A percentile compares a stretch with the other conserved stretches of the same genome.
Conservation (phyloP, 139 green algal species). For the Dunaliella primolecta region DNA sequence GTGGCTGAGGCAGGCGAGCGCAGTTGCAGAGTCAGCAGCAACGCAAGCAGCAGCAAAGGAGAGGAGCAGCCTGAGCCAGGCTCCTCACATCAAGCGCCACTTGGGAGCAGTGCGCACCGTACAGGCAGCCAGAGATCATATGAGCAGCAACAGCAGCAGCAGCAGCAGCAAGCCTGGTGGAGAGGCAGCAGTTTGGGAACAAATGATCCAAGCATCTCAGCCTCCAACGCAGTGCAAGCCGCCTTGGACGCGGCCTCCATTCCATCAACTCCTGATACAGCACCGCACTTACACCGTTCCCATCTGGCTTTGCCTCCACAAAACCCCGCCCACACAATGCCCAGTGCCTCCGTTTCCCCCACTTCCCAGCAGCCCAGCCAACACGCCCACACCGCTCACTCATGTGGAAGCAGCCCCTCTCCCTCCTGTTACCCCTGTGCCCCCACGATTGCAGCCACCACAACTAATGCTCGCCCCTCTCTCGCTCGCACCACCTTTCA, state of each 20-base stretch:
- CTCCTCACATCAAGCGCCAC: not conserved
- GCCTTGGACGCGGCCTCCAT: not conserved
- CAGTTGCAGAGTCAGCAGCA: not conserved
- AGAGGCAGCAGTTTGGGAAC: not conserved
- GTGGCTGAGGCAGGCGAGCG: not conserved
- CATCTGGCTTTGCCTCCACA: not conserved
- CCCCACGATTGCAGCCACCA: not conserved
- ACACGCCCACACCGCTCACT: not conserved
- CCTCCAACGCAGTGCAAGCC: not conserved
- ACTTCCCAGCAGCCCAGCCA: not conserved
- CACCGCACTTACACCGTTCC: not conserved
- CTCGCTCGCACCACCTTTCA: not conserved
- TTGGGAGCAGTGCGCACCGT: not conserved
- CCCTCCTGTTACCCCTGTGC: not conserved
- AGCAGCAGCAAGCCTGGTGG: not conserved
- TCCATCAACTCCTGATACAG: too few species aligned
- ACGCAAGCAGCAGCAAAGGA: not conserved
- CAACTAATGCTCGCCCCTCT: not conserved
- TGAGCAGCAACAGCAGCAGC: not conserved
- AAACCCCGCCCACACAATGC: not conserved
- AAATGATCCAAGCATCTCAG: not conserved
- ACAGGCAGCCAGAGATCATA: not conserved
- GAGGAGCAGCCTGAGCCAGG: not conserved
- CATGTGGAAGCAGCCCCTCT: not conserved
- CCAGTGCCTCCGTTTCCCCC: not conserved